Base-by-base conservation (phyloP, 2,329 filamentous ascomycete species). In the Dactylellina cionopaga region DNA sequence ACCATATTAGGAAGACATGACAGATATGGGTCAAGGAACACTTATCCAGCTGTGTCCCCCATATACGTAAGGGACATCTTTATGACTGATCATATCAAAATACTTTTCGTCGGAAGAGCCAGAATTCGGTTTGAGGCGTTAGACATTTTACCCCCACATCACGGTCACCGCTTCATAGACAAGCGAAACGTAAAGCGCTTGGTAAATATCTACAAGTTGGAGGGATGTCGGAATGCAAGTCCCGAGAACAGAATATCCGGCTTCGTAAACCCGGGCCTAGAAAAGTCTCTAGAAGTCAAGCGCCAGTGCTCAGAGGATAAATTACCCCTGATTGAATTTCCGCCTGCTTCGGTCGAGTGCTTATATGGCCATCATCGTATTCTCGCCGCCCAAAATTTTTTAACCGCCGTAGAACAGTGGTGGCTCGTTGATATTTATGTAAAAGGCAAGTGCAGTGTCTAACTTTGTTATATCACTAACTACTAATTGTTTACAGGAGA, bases 291-390 rank as follows among this genome's bases (percentile, higher is more conserved):
- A 7, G n/a, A 49, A 6, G 10, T 60, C 10, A 51, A 9, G 22
- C 13, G 7, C 6, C 10, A 25, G 15, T 51, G 46, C n/a, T 6
- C 11, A 6, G 22, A n/a, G 9, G 13, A 51, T 3, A 10, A 39
- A 17, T 2, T n/a, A 1, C 56, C 56, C 5, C 24, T 49, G 5
- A 60, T 60, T 10, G 43, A 47, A 10, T 51, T 60, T 49, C 56
- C 43, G 4, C 4, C 19, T 13, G 9, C 3, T n/a, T 60, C 43
- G 7, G 39, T 60, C 17, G 29, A 60, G 17, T 60, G 43, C 29
- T n/a, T 60, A 10, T 60, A 49, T 39, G 43, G 56, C 9, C 29
- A 60, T 15, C 43, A 60, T 19, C 29, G 31, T 13, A 60, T 60
- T 27, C 9, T 60, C 15, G 56, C 19, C 1, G 43, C 56, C n/a